Evolutionary conservation across 2,329 filamentous ascomycete species (phyloP), one percentile per base, ranked within the genome.

Genomic region (Pseudogymnoascus sp.): DNA sequence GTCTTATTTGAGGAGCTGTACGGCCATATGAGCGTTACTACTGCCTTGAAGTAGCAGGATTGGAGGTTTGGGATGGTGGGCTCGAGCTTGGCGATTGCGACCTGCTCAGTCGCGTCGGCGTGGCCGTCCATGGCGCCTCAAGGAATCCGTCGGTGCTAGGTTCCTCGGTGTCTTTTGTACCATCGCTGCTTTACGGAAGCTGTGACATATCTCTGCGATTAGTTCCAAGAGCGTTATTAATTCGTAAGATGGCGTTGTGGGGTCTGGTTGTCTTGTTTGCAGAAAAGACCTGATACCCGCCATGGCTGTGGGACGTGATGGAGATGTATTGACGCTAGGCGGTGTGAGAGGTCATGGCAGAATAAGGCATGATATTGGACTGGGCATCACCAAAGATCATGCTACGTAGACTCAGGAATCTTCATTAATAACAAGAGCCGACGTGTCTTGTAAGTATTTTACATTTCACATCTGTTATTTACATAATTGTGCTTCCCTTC

Each of bases 11-110:
- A 85, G 21, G 88, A 89, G 67, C 90, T 96, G 75, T 91, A 97
- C 0, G 93, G 93, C 93, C 93, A 97, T 64, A 91, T 87, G 37
- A 97, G 85, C 7, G 91, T 93, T 21, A 97, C 85, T 15, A 89
- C 80, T 40, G 90, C 92, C 64, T 84, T 82, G 33, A 96, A 76
- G 11, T 78, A 77, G 65, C 77, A 77, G 5, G 76, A 73, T 2
- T 71, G 64, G 23, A 74, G 72, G 11, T 80, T 72, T 13, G 75
- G 63, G 5, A 85, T 70, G 7, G 79, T 76, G 5, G 84, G 83
- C 35, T 69, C 73, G 35, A 88, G 77, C 65, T 83, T 77, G 7
- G 85, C 79, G 68, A 88, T 87, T 17, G 83, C 77, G 9, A 81
- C 83, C 23, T 75, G 72, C 15, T 72, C 70, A 62, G 73, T 72